phyloP scores from a whole-genome alignment of 1,139 yeast species.

The Pneumocystis sp. region DNA sequence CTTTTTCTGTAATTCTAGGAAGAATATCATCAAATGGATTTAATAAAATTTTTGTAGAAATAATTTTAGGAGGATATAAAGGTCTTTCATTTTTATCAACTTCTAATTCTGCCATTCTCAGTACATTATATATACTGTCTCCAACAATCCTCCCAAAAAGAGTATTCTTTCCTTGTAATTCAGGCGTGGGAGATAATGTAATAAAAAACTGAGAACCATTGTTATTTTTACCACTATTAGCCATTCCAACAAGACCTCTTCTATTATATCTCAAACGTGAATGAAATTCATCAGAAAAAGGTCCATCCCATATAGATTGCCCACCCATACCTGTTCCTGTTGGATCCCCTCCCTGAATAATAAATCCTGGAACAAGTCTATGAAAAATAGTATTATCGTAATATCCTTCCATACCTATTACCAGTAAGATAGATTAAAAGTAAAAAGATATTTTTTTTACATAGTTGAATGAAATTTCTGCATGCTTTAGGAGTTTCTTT shows the following conservation, averaged over 20 bases:
- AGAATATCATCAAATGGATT: constrained; percentile 39
- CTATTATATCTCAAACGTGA: constrained; percentile 38
- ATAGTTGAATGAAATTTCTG: constrained; percentile 35
- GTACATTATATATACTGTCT: constrained; percentile 41
- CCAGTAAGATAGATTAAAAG: not conserved
- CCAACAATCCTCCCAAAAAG: constrained; percentile 52
- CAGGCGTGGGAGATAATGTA: constrained; percentile 33
- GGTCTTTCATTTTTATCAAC: constrained; percentile 32
- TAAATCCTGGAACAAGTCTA: constrained; percentile 28
- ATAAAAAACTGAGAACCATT: constrained; percentile 40
- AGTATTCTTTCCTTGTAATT: constrained; percentile 35
- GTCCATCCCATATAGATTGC: constrained; percentile 19
- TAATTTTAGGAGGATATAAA: constrained; percentile 37
- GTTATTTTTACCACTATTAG: constrained; percentile 26
- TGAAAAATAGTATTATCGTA: constrained; percentile 33
- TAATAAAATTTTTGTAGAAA: constrained; percentile 29
- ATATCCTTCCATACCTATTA: constrained; percentile 22
- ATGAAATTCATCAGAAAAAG: constrained; percentile 37
- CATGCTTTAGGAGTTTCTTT: constrained; percentile 46
- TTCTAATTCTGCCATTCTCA: constrained; percentile 40
- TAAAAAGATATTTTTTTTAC: constrained; percentile 19
- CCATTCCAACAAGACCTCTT: constrained; percentile 45
- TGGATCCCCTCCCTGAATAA: constrained; percentile 31
- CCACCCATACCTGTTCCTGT: constrained; percentile 26
- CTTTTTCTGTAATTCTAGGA: constrained; percentile 17